Percentiles rank a stretch among this genome's conserved stretches.
Evolutionary conservation across 176 grass and related monocot species (phyloP).

Genomic region (Oryza coarctata): DNA sequence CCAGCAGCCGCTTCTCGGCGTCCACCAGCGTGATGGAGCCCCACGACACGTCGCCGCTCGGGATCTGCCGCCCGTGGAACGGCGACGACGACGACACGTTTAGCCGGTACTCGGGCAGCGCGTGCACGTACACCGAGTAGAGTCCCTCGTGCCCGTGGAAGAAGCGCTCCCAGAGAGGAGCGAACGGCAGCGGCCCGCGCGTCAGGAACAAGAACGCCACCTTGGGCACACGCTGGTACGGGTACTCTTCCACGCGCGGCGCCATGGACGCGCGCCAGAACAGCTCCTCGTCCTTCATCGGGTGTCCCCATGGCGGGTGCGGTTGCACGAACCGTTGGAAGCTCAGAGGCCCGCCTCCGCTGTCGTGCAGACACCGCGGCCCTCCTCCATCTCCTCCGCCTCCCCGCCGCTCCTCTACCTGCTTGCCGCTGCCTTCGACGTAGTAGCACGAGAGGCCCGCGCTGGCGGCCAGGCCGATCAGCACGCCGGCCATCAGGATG

Average conservation of each 20-base stretch:
- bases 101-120: constrained; percentile 4
- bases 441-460: constrained; percentile 26
- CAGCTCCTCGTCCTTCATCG: constrained; percentile 39
- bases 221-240: not conserved
- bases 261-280: constrained; percentile 44
- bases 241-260: not conserved
- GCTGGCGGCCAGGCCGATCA: constrained; percentile 33
- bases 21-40: not conserved
- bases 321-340: constrained; percentile 42
- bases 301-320: constrained; percentile 11
- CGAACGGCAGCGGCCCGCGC: not conserved
- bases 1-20: not conserved
- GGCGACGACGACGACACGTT: constrained; percentile 36
- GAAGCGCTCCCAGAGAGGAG: not conserved
- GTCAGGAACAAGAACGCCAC: not conserved
- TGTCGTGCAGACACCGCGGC: not conserved
- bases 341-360: not conserved
- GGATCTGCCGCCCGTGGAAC: constrained; percentile 47
- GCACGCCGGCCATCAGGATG: constrained; percentile 44
- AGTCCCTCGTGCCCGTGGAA: not conserved
- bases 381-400: not conserved
- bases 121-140: not conserved
- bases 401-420: not conserved
- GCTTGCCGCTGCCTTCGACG: not conserved
- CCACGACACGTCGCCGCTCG: constrained; percentile 29